These are phyloP conservation scores for Hypsizygus marmoreus DNA, from an alignment of 768 basidiomycete species.

Conservation along the genomic window DNA sequence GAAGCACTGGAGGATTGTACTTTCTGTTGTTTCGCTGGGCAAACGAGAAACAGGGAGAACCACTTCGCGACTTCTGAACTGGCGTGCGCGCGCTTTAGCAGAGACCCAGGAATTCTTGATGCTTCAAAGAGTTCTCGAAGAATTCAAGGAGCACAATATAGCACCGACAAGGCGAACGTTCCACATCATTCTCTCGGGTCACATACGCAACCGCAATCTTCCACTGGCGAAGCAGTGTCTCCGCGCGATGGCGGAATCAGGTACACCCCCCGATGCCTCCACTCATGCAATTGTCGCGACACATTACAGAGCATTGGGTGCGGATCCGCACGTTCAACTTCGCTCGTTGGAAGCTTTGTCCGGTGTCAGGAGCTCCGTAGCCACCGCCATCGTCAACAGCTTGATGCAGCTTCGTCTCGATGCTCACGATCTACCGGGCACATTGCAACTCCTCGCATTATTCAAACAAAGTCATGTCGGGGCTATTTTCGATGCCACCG, in stretches of 20 bases:
- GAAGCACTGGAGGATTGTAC: conserved; percentile 53
- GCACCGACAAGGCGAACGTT: conserved; percentile 63
- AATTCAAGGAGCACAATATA: conserved; percentile 49
- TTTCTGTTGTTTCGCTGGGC: conserved; percentile 49
- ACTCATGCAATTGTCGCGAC: conserved; percentile 64
- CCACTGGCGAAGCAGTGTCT: conserved; percentile 53
- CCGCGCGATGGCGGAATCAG: conserved; percentile 57
- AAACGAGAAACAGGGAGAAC: conserved; percentile 48
- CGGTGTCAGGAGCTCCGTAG: conserved; percentile 36
- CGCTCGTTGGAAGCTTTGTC: conserved; percentile 51
- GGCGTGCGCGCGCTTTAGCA: conserved; percentile 63
- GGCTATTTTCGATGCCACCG: conserved; percentile 23
- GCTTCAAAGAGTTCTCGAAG: conserved; percentile 47
- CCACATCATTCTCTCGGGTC: conserved; percentile 66
- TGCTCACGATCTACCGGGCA: conserved; percentile 47
- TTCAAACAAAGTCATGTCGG: conserved; percentile 39
- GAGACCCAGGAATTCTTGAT: conserved; percentile 51
- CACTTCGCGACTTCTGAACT: conserved; percentile 65
- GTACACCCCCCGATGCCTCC: conserved; percentile 51
- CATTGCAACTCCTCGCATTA: conserved; percentile 47
- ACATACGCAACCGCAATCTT: conserved; percentile 70
- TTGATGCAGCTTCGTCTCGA: conserved; percentile 67
- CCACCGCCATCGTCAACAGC: conserved; percentile 66
- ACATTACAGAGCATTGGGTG: conserved; percentile 61
- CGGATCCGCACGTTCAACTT: conserved; percentile 53